Evolutionary conservation across 2,329 filamentous ascomycete genomes (phyloP), one percentile per base, ranked within the genome.

Genomic region (Calonectria montana): DNA sequence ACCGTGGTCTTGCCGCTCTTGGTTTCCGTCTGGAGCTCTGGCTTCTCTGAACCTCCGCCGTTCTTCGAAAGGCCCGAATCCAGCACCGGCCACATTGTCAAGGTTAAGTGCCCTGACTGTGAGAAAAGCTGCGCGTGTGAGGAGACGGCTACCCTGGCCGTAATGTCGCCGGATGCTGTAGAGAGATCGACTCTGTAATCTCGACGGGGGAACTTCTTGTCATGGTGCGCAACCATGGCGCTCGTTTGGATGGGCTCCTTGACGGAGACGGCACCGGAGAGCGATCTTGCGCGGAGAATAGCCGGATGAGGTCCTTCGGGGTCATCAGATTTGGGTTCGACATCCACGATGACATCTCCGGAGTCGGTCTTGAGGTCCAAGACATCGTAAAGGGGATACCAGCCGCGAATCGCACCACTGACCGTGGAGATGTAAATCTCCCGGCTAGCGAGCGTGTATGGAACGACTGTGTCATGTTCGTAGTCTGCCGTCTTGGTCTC

Each of bases 321-420:
- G 45, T 83, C 79, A n/a, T 76, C 83, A 0, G 81, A 78, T 74
- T 87, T 81, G 7, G 87, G 86, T 15, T 79, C 81, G 65, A 90
- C 80, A 39, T 81, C 82, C 4, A 83, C 81, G 18, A 70, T 70
- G 68, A 90, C 79, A 65, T 81, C 75, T 57, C 88, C 89, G 0
- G 88, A 87, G 0, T 82, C 81, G 9, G 86, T 84, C 21, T 80
- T 74, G n/a, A 90, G 78, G 21, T 82, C 80, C 15, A 91, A 83
- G 35, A 84, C 79, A 75, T 89, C 87, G 77, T 86, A 87, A 1
- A 90, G 81, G 0, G 88, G 87, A 82, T 87, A 90, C 78, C 83
- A 84, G 35, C 89, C 89, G 16, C 71, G 70, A 72, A 91, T 84
- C 16, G 79, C 62, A 9, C 86, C 87, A 1, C 86, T 84, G 3